Base-by-base conservation (phyloP, 148 eudicot species). In the Cornus florida region DNA sequence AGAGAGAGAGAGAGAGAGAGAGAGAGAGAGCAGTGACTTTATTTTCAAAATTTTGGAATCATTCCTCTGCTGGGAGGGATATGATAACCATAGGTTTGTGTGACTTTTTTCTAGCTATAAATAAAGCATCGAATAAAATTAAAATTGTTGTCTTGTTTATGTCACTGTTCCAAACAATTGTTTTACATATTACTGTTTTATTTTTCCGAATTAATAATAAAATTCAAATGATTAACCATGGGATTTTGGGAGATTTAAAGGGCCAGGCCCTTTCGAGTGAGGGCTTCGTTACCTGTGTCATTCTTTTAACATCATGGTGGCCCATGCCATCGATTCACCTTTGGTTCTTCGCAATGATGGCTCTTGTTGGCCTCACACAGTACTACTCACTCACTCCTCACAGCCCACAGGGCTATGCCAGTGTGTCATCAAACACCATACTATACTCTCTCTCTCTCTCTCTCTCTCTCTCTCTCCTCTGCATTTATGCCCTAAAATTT, bases 171-270 rank as follows among this genome's bases (percentile, higher is more conserved):
- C 59, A 53, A 53, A 14, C 7, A 48, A 57, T 13, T 57, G 64
- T 57, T 13, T 57, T 31, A 28, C 7, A 24, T 67, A 10, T 1
- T 57, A 70, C 4, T 0, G 3, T 22, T 71, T 71, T 68, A 1
- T 28, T 35, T 35, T 35, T 4, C 38, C 38, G 0, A 35, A 35
- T 35, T 35, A 28, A 17, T 7, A 75, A 43, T 66, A 69, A 66
- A 76, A 43, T 66, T 76, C 71, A 66, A 76, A 76, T 76, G 41
- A 76, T 43, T 53, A 62, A 71, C 60, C 71, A 76, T 67, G 78
- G 78, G 70, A 76, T 46, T 76, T 76, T 66, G 70, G 41, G 78
- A 66, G 78, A 76, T 66, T 43, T 24, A 66, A 38, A 65, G 39
- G 59, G 71, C 70, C 53, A 33, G 46, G 67, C 33, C 70, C 11